These are phyloP conservation scores for Talaromyces stipitatus DNA, from an alignment of 495 filamentous ascomycete species.

Conservation along the genomic window DNA sequence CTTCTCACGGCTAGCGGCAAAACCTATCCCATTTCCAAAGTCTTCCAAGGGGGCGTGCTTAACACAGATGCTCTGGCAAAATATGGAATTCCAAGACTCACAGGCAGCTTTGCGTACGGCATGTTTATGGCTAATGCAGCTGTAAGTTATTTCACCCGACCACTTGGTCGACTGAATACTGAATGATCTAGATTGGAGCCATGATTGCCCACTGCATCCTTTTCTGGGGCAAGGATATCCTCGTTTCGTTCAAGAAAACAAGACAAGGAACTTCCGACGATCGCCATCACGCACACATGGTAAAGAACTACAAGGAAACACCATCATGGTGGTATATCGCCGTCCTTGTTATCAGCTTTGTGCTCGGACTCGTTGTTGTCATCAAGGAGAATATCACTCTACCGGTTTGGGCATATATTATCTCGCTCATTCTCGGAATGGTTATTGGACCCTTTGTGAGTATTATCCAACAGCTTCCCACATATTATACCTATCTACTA, in stretches of 20 bases:
- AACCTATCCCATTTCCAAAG: slow-evolving; percentile 18
- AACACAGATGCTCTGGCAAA: slow-evolving; percentile 18
- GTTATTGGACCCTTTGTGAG: slow-evolving; percentile 28
- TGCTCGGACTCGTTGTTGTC: slow-evolving; percentile 40
- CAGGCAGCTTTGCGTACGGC: slow-evolving; percentile 31
- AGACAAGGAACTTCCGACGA: slow-evolving; percentile 17
- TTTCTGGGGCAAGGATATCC: slow-evolving; percentile 1
- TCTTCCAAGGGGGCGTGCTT: slow-evolving; percentile 30
- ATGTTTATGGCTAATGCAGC: slow-evolving; percentile 28
- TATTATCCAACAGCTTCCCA: no score
- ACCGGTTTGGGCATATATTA: slow-evolving; percentile 48
- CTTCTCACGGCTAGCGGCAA: slow-evolving; percentile 8
- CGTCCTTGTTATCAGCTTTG: slow-evolving; percentile 37
- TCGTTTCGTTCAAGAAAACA: background rate
- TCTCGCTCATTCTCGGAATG: slow-evolving; percentile 27
- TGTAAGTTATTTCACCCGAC: slow-evolving; percentile 9
- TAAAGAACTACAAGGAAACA: slow-evolving; percentile 39
- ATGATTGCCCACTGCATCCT: slow-evolving; percentile 5
- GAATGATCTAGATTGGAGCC: slow-evolving; percentile 9
- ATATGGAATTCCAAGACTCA: slow-evolving; percentile 26
- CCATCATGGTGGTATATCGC: slow-evolving; percentile 49
- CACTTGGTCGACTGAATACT: background rate
- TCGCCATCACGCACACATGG: slow-evolving; percentile 39
- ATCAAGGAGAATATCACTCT: slow-evolving; percentile 42
- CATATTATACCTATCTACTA: no score